These are phyloP conservation scores for Dendrostoma leiphaemia DNA, from an alignment of 2,329 filamentous ascomycete genomes.

Conservation along the genomic window DNA sequence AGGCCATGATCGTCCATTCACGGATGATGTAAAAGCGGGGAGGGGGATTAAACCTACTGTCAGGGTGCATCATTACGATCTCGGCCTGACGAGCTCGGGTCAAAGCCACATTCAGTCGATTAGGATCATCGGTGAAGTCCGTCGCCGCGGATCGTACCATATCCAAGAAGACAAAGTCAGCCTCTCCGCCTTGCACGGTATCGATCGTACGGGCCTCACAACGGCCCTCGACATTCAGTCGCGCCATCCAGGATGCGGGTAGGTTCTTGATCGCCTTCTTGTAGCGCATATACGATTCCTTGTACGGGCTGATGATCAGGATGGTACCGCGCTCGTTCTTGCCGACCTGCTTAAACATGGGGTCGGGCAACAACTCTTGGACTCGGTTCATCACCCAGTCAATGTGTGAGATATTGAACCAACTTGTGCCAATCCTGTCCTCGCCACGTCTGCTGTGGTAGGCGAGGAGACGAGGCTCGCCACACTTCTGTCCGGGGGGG, in stretches of 20 bases:
- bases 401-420: conserved; percentile 36
- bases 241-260: conserved; percentile 27
- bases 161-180: conserved; percentile 41
- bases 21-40: neutral
- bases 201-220: conserved; percentile 39
- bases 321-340: conserved; percentile 29
- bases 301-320: conserved; percentile 39
- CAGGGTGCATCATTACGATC: conserved; percentile 38
- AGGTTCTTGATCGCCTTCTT: conserved; percentile 16
- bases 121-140: conserved; percentile 39
- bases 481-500: conserved; percentile 17
- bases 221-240: conserved; percentile 26
- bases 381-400: conserved; percentile 32
- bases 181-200: conserved; percentile 39
- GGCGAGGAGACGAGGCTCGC: conserved; percentile 35
- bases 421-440: conserved; percentile 29
- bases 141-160: conserved; percentile 36
- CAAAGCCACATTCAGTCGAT: conserved; percentile 40
- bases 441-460: conserved; percentile 12
- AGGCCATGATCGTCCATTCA: no score
- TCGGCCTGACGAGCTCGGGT: conserved; percentile 39
- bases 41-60: conserved; percentile 2
- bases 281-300: conserved; percentile 33
- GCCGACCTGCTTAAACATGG: conserved; percentile 28
- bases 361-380: conserved; percentile 28